Evolutionary conservation across 108 stramenopile genomes (phyloP), one percentile per base, ranked within the genome.

Genomic region (Cyclotella baltica): DNA sequence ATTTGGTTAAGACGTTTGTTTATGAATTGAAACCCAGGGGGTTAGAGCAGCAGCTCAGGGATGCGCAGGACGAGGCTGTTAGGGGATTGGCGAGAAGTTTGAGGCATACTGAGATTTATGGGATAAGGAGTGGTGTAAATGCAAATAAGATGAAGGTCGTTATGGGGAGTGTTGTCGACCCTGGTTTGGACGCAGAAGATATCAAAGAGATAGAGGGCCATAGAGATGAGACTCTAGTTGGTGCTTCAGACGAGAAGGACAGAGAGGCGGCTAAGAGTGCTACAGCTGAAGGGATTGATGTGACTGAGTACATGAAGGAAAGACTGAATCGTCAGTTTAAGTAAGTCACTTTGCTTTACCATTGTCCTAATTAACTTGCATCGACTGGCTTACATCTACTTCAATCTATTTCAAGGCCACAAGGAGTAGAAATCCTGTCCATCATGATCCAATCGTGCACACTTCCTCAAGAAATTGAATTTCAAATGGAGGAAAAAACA

Each of bases 31-130:
- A 76, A 19, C 76, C 86, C 16, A 46, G 75, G 22, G 84, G 86
- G 22, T 77, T 87, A 27, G 81, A 87, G 78, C 84, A 87, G 77
- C 86, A 87, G 70, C 78, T 87, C 8, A 70, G 81, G 46, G 81
- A 81, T 25, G 86, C 84, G 9, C 84, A 85, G 56, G 77, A 70
- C 29, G 61, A 83, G 52, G 84, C 80, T 35, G 81, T 85, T 5
- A 55, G 81, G 31, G 65, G 56, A 9, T 79, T 87, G 34, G 86
- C 77, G 1, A 40, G 84, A 2, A 85, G 77, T 18, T 61, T 83
- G 76, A 77, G 74, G 59, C 81, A 85, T 56, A 85, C 82, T 3
- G 86, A 87, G 52, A 83, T 87, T 23, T 87, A 87, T 23, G 86
- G 86, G 13, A 83, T 87, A 0, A 27, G 86, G 29, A 73, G 50